Conservation (phyloP, 495 filamentous ascomycete species). For the Trichoderma orchidacearum region DNA sequence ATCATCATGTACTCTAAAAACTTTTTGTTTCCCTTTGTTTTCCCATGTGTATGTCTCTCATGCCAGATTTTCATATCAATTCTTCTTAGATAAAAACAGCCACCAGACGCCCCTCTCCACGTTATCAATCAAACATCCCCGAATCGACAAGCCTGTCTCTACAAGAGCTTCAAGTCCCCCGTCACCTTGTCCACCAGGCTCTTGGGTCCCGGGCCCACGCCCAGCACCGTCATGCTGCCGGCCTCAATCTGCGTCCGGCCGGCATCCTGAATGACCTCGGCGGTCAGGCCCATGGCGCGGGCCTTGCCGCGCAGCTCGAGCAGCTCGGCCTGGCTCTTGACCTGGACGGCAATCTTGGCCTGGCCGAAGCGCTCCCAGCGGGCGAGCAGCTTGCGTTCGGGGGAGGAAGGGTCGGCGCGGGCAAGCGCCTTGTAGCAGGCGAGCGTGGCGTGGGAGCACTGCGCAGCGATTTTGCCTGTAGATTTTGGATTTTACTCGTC, state of each 20-base stretch:
- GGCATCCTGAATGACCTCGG: slow-evolving; percentile 85
- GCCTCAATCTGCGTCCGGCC: slow-evolving; percentile 93
- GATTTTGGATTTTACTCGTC: background rate
- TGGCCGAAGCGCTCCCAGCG: slow-evolving; percentile 80
- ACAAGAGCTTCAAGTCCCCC: slow-evolving; percentile 78
- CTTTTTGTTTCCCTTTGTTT: background rate
- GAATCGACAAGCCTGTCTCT: too few relatives aligned
- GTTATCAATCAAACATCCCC: too few relatives aligned
- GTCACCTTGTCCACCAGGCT: slow-evolving; percentile 77
- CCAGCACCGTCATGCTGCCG: slow-evolving; percentile 81
- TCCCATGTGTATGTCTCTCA: too few relatives aligned
- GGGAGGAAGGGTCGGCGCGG: slow-evolving; percentile 32
- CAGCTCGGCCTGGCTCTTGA: slow-evolving; percentile 74
- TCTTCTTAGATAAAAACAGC: background rate
- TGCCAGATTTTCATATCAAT: background rate
- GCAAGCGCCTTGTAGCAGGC: slow-evolving; percentile 85
- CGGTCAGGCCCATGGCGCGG: slow-evolving; percentile 69
- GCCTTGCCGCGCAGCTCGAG: slow-evolving; percentile 63
- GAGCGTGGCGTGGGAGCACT: slow-evolving; percentile 89
- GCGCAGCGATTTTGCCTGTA: slow-evolving; percentile 90
- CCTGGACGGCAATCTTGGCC: slow-evolving; percentile 83
- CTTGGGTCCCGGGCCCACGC: slow-evolving; percentile 79
- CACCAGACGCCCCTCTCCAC: background rate
- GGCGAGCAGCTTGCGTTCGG: slow-evolving; percentile 49
- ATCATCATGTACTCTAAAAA: too few relatives aligned